Base-by-base conservation (phyloP, 495 filamentous ascomycete genomes). In the Aspergillus biplanus region DNA sequence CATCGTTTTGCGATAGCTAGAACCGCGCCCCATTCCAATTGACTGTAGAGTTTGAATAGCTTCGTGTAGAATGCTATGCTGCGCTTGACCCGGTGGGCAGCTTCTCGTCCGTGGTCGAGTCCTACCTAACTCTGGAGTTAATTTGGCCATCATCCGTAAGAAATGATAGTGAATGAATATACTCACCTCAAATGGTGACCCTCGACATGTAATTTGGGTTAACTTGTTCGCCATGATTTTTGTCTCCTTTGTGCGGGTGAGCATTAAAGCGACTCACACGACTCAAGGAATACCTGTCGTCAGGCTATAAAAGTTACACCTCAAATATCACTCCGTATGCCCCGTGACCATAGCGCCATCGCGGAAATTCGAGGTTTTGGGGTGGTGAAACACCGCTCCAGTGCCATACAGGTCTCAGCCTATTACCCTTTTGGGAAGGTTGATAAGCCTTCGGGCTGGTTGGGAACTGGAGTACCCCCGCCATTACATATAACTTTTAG, bases 1-100 rank as follows among this genome's bases (percentile, higher is more conserved):
- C 18, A 54, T 54, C 33, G 18, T 31, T 33, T 54, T 6, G 52
- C 52, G 18, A 54, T 6, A 18, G 4, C 52, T 7, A 21, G 6
- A 11, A 54, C 52, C 27, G 18, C 16, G 12, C 9, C 12, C 52
- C 52, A 54, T 21, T 27, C 12, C 15, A 54, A 15, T 27, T 33
- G 6, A 7, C 16, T 33, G 16, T 54, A 13, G 7, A 31, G 12
- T 27, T 31, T 54, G 52, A 54, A 54, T 15, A 54, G 27, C 6
- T 21, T 33, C 6, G 52, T 27, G 15, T 54, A 54, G 21, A 54
- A 54, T 15, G n/a, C 52, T 18, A 54, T 54, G n/a, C 16, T 33
- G 52, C 52, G 52, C 15, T 54, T 27, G 52, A 54, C 33, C 6
- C 33, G 18, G 21, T 33, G 4, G 21, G 21, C 12, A 6, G 35